A percentile compares a stretch with the other conserved stretches of the same genome.
Evolutionary conservation across 176 grass and related monocot species (phyloP).

Genomic region (Triticum dicoccoides): DNA sequence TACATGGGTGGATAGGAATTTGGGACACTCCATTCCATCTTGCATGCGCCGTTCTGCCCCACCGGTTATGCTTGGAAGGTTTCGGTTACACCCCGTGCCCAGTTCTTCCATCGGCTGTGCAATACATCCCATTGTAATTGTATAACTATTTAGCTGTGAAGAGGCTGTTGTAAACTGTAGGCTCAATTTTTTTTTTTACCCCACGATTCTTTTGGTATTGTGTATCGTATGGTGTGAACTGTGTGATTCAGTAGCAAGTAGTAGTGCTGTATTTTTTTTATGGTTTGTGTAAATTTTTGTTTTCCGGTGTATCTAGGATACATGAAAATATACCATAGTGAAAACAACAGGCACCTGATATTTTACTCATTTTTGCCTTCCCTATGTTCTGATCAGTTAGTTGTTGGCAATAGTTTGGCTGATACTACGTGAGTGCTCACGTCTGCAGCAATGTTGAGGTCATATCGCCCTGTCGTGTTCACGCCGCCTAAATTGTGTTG

Average conservation of each 20-base stretch:
- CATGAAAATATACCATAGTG: slow-evolving; percentile 26
- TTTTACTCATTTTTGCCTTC: not conserved
- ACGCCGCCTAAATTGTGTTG: not conserved
- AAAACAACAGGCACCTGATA: not conserved
- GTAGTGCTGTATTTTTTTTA: not conserved
- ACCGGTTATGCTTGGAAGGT: not conserved
- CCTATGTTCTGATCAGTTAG: not conserved
- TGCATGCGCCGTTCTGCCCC: not conserved
- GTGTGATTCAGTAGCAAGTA: not conserved
- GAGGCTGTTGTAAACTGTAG: not conserved
- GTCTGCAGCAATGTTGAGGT: not conserved
- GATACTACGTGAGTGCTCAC: not conserved
- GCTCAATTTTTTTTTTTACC: not conserved
- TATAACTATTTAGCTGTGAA: slow-evolving; percentile 3
- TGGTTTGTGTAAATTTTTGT: slow-evolving; percentile 31
- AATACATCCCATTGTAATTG: slow-evolving; percentile 27
- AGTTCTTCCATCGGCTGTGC: not conserved
- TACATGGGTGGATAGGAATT: not conserved
- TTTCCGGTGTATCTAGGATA: not conserved
- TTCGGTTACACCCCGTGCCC: not conserved
- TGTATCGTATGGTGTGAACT: slow-evolving; percentile 40
- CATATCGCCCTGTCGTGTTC: not conserved
- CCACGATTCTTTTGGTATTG: slow-evolving; percentile 23
- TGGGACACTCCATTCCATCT: not conserved
- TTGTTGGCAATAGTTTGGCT: not conserved